These are phyloP conservation scores for Metarhizium sp. DNA, from an alignment of 2,329 filamentous ascomycete genomes.

Conservation along the genomic window DNA sequence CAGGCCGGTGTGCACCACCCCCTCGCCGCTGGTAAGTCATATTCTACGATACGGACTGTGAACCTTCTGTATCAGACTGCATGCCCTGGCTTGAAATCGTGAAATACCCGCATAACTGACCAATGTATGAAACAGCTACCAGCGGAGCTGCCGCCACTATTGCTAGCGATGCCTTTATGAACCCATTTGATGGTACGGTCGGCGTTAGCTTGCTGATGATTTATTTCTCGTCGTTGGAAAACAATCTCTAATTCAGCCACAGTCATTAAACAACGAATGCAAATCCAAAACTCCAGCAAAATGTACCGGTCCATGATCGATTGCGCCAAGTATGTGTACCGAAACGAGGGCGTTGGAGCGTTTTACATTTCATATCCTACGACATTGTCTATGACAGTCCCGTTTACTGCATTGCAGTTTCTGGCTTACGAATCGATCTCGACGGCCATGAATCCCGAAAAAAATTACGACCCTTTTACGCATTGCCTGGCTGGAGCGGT, in stretches of 20 bases:
- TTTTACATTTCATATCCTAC: conserved; percentile 99
- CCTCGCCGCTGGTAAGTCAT: conserved; percentile 69
- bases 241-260: conserved; percentile 3
- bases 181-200: conserved; percentile 84
- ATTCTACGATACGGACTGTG: not conserved
- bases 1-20: conserved; percentile 81
- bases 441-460: conserved; percentile 80
- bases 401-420: conserved; percentile 94
- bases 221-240: not conserved
- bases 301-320: conserved; percentile 79
- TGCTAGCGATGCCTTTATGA: conserved; percentile 97
- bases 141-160: conserved; percentile 94
- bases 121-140: conserved; percentile 48
- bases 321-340: conserved; percentile 83
- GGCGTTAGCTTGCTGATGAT: not conserved
- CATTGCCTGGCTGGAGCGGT: conserved; percentile 89
- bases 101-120: conserved; percentile 3
- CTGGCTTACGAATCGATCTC: conserved; percentile 96
- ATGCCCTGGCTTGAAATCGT: not conserved
- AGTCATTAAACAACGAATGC: conserved; percentile 99
- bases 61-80: not conserved
- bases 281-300: conserved; percentile 84
- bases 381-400: conserved; percentile 95
- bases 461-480: conserved; percentile 82
- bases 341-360: conserved; percentile 74